These are phyloP conservation scores for Lagenidium giganteum DNA, from an alignment of 352 stramenopile genomes.

Conservation along the genomic window DNA sequence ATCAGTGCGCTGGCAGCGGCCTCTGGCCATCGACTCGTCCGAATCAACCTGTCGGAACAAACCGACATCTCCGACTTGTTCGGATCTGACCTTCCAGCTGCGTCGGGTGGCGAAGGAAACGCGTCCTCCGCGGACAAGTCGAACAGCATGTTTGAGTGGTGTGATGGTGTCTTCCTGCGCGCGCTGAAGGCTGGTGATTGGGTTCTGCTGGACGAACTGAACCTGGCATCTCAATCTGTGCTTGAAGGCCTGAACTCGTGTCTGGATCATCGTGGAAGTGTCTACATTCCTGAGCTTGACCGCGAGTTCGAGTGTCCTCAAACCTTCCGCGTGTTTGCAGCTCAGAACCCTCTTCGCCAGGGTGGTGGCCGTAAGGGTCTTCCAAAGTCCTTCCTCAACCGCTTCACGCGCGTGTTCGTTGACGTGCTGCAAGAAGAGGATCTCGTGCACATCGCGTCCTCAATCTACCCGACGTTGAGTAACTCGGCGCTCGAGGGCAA, in stretches of 20 bases:
- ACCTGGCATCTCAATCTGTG: constrained; percentile 98
- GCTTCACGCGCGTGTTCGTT: constrained; percentile 97
- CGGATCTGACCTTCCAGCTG: constrained; percentile 95
- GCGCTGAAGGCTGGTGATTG: constrained; percentile 97
- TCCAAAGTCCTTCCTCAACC: constrained; percentile 98
- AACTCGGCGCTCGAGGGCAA: constrained; percentile 24
- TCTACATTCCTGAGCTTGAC: constrained; percentile 99
- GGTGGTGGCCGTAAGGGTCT: constrained; percentile 97
- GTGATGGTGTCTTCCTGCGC: constrained; percentile 96
- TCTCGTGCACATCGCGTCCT: constrained; percentile 70
- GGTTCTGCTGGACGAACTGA: constrained; percentile 99
- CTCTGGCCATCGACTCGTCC: constrained; percentile 93
- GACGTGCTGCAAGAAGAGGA: constrained; percentile 89
- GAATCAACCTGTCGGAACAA: constrained; percentile 99
- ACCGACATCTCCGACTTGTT: constrained; percentile 99
- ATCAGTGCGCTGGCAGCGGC: constrained; percentile 93
- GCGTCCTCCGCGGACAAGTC: neutral
- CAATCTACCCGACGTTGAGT: constrained; percentile 56
- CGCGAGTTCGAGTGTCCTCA: constrained; percentile 91
- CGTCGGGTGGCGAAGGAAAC: constrained; percentile 27
- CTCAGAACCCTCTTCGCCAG: constrained; percentile 98
- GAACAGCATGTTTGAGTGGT: constrained; percentile 92
- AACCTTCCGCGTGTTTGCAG: constrained; percentile 98
- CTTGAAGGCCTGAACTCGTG: constrained; percentile 98
- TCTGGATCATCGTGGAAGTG: constrained; percentile 96